Evolutionary conservation across 192 early-diverging fungal species (phyloP), one percentile per base, ranked within the genome.

Genomic region (Obelidium mucronatum): DNA sequence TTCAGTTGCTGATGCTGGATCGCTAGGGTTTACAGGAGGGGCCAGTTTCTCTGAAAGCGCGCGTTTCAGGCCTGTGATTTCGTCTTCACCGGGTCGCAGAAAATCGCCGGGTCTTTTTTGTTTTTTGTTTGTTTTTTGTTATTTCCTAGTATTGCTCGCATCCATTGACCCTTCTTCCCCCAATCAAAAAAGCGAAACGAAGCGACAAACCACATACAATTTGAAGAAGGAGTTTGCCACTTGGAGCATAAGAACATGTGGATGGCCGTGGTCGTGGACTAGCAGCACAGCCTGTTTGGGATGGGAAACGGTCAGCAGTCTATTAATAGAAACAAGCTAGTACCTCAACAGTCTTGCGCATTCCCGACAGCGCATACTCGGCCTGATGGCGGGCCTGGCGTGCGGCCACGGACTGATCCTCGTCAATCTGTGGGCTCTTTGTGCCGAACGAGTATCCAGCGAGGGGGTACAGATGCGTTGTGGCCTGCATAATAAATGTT

Each of bases 231-330:
- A 80, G 76, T 91, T 90, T 34, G 87, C 90, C 65, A 92, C 91
- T 74, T 93, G 90, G 40, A 94, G 74, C 88, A 94, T 87, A 15
- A 94, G 80, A 8, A 94, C 91, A 67, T 94, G 92, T 15, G 93
- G 93, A 80, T 93, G 91, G 60, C 86, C 88, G 75, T 93, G 91
- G 60, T 92, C 91, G 79, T 94, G 92, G 40, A 94, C 91, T 1
- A 94, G 85, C 30, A 94, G 72, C 8, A 94, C 88, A 31, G 66
- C 8, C 19, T 48, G 44, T 15, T 48, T 48, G 19, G 44, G 1
- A n/a, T n/a, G n/a, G n/a, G n/a, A n/a, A n/a, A n/a, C n/a, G n/a
- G n/a, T n/a, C n/a, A n/a, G n/a, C n/a, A n/a, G n/a, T n/a, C n/a
- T n/a, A n/a, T n/a, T n/a, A n/a, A n/a, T n/a, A n/a, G n/a, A n/a